Evolutionary conservation across 1,284 basidiomycete species (phyloP).

Genomic region (Trichosporon sp.): DNA sequence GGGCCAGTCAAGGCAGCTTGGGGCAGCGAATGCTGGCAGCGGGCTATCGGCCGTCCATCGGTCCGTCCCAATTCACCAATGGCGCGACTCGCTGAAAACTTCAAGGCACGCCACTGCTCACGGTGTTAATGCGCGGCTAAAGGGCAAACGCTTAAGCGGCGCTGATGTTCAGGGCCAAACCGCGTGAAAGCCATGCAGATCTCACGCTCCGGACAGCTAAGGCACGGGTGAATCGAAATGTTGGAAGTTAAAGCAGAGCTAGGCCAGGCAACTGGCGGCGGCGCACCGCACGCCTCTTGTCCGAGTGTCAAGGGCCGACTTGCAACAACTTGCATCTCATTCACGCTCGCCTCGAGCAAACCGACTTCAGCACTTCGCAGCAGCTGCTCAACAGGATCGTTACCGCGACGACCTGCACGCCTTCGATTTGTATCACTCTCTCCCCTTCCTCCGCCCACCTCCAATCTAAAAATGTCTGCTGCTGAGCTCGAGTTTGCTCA

Average conservation of each 20-base stretch:
- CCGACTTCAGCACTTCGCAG: slow-evolving; percentile 4
- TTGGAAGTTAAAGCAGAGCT: not conserved
- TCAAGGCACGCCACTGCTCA: not conserved
- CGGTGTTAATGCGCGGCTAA: slow-evolving; percentile 15
- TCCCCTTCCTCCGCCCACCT: slow-evolving; percentile 20
- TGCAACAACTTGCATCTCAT: not conserved
- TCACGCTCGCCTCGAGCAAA: slow-evolving; percentile 13
- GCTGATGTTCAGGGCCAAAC: not conserved
- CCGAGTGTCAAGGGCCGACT: not conserved
- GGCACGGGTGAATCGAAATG: slow-evolving; percentile 14
- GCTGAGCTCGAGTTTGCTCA: slow-evolving; percentile 39
- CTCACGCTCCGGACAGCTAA: not conserved
- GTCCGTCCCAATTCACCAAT: slow-evolving; percentile 15
- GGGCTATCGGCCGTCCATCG: slow-evolving; percentile 16
- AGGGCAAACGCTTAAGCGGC: slow-evolving; percentile 3
- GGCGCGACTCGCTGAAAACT: not conserved
- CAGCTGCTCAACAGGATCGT: slow-evolving; percentile 5
- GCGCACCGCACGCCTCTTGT: not conserved
- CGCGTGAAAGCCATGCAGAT: not conserved
- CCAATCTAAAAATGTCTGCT: slow-evolving; percentile 1
- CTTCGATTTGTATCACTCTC: not conserved
- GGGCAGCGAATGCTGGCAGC: slow-evolving; percentile 9
- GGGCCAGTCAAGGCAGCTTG: not conserved
- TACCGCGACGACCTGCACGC: not conserved
- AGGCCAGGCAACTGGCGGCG: too few species aligned